phyloP scores from a whole-genome alignment of 2,329 filamentous ascomycete genomes.

The Blastomyces silverae region DNA sequence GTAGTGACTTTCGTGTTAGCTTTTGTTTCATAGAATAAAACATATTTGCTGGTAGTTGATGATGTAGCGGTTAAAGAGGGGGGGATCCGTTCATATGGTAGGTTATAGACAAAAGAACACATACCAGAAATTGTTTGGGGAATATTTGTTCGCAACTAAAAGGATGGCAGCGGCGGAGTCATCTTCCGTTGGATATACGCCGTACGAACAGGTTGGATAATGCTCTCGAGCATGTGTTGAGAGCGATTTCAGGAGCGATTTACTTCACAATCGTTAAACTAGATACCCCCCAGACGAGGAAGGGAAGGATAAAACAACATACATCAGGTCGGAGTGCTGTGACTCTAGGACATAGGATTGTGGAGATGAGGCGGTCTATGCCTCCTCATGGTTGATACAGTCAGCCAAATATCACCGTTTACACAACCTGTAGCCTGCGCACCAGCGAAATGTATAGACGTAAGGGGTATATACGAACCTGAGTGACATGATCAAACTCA shows the following conservation, averaged over 20 bases:
- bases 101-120: conserved; percentile 18
- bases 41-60: background rate
- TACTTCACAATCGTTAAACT: conserved; percentile 46
- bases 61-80: background rate
- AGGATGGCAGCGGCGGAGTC: conserved; percentile 72
- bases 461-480: conserved; percentile 44
- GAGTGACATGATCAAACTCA: conserved; percentile 73
- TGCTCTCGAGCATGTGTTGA: conserved; percentile 75
- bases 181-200: conserved; percentile 72
- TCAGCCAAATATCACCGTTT: conserved; percentile 13
- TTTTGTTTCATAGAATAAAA: background rate
- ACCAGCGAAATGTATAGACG: background rate
- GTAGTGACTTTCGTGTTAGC: background rate
- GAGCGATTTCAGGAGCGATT: conserved; percentile 75
- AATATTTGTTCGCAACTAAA: conserved; percentile 93
- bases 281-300: background rate
- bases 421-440: background rate
- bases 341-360: conserved; percentile 76
- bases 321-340: conserved; percentile 71
- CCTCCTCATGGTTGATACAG: conserved; percentile 12
- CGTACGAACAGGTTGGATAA: conserved; percentile 72
- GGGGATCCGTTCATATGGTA: conserved; percentile 13
- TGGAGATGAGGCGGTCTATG: conserved; percentile 69
- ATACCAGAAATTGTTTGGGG: conserved; percentile 94
- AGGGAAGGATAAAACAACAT: conserved; percentile 32